Evolutionary conservation across 2,329 filamentous ascomycete genomes (phyloP), one percentile per base, ranked within the genome.

Genomic region (Scedosporium aurantiacum): DNA sequence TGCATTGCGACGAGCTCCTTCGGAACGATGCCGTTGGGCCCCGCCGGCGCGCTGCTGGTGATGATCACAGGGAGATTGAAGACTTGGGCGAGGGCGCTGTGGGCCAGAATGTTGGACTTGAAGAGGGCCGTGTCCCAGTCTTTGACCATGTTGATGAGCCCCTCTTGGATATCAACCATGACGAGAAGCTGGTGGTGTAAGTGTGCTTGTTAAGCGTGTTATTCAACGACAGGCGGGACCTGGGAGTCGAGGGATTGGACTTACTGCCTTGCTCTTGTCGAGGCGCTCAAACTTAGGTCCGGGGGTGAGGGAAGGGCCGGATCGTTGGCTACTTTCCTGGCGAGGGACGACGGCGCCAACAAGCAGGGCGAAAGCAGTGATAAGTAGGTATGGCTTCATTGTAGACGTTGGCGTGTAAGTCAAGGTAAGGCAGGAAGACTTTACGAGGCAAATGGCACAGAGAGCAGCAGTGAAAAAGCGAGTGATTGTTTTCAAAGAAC

Each of bases 21-120:
- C 8, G 87, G 84, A 1, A 91, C 74, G 1, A 81, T 83, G 1
- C 88, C 88, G 69, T 91, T 91, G 57, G 88, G 87, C 3, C 88
- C 87, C 72, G 62, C 6, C 55, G 65, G 56, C 65, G 86, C 84
- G 5, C 87, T 90, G 4, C 84, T 88, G 8, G 86, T 88, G 75
- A 91, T 71, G 63, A 92, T 77, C 5, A 87, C 82, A 4, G 89
- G 88, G 2, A 90, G 70, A 67, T 85, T 73, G 68, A 91, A 91
- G 61, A 84, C 73, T 60, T 85, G 81, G 61, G 82, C 87, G 1
- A 90, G 70, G 5, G 81, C 81, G 18, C 87, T 81, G 66, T 90
- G 88, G 1, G 84, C 87, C 50, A 89, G 74, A 64, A 90, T 83
- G 71, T 83, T 83, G 69, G 87, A 82, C 63, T 81, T 79, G 77